phyloP scores from a whole-genome alignment of 805 yeast genomes.

The Yarrowia yakushimensis region DNA sequence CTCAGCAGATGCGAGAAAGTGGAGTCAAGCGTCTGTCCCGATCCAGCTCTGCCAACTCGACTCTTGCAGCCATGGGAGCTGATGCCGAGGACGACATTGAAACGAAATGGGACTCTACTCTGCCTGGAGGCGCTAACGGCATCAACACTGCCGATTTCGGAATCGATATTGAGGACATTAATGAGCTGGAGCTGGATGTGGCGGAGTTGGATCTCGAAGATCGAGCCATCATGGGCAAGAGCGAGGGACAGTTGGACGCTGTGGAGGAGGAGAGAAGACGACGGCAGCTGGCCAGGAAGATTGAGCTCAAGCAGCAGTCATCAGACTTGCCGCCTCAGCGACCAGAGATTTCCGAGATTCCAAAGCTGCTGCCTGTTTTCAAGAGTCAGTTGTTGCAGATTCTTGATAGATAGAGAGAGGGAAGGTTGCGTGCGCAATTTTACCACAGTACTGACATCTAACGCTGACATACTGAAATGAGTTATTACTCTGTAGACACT shows the following conservation, averaged over 20 bases:
- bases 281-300: not conserved
- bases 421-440: too few species aligned
- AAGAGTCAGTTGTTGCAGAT: slow-evolving; percentile 26
- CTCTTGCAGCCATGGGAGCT: not conserved
- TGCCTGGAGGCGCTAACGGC: slow-evolving; percentile 2
- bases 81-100: slow-evolving; percentile 10
- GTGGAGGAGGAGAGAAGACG: slow-evolving; percentile 8
- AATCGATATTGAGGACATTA: not conserved
- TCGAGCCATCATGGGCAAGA: slow-evolving; percentile 16
- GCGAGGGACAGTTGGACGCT: slow-evolving; percentile 7
- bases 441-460: too few species aligned
- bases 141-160: slow-evolving; percentile 13
- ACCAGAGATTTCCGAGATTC: slow-evolving; percentile 36
- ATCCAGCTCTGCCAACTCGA: not conserved
- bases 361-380: slow-evolving; percentile 33
- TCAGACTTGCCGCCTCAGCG: slow-evolving; percentile 29
- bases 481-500: too few species aligned
- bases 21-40: not conserved
- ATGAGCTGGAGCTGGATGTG: slow-evolving; percentile 13
- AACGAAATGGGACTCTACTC: slow-evolving; percentile 6
- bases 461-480: too few species aligned
- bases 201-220: slow-evolving; percentile 20
- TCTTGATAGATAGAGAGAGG: not conserved
- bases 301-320: not conserved
- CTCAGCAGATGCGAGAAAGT: not conserved